Evolutionary conservation across 768 basidiomycete genomes (phyloP).

Genomic region (Trametes punicea): DNA sequence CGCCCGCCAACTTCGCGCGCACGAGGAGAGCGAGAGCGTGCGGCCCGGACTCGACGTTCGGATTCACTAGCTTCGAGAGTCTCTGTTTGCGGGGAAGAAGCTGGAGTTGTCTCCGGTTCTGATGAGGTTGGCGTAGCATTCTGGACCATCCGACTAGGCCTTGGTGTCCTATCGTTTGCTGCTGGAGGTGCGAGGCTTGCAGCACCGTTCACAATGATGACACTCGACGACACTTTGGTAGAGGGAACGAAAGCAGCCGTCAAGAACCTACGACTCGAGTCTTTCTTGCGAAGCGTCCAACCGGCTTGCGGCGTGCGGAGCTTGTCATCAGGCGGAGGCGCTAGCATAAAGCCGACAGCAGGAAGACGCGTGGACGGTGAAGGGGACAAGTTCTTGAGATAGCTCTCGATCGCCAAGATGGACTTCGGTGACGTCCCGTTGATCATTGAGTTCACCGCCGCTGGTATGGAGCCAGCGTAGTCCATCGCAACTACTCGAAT

Average conservation of each 20-base stretch:
- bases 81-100: conserved; percentile 5
- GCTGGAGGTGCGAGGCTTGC: conserved; percentile 13
- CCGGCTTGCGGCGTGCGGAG: conserved; percentile 33
- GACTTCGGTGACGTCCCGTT: conserved; percentile 73
- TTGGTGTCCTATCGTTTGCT: conserved; percentile 39
- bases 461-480: conserved; percentile 80
- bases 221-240: conserved; percentile 48
- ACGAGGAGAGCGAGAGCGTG: conserved; percentile 31
- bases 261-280: conserved; percentile 57
- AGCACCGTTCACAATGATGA: conserved; percentile 44
- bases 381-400: conserved; percentile 62
- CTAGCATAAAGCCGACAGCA: conserved; percentile 54
- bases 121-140: not conserved
- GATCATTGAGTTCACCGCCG: conserved; percentile 80
- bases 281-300: conserved; percentile 62
- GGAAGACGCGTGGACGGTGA: conserved; percentile 72
- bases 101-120: not conserved
- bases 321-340: conserved; percentile 50
- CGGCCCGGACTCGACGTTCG: conserved; percentile 19
- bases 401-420: conserved; percentile 71
- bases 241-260: conserved; percentile 49
- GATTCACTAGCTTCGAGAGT: conserved; percentile 5
- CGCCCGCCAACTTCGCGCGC: conserved; percentile 29
- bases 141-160: conserved; percentile 36
- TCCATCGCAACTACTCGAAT: conserved; percentile 84